A percentile compares a stretch with the other conserved stretches of the same genome.
Conservation (phyloP, 768 basidiomycete genomes). For the Cytidiella melzeri region DNA sequence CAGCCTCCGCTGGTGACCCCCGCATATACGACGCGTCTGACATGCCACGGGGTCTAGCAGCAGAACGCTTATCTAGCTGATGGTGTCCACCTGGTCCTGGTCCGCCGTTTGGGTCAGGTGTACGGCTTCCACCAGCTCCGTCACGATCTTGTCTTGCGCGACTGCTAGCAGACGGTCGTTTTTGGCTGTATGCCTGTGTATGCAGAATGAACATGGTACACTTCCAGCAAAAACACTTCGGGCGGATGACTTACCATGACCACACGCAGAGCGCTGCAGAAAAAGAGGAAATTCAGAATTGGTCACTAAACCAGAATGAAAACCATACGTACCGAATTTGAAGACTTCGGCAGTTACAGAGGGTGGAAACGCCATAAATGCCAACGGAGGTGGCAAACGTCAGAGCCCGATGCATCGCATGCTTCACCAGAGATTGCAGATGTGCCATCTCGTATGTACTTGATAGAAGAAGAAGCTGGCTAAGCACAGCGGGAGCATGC, state of each 20-base stretch:
- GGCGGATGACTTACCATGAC: conserved; percentile 57
- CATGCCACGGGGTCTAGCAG: conserved; percentile 60
- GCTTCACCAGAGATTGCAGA: conserved; percentile 76
- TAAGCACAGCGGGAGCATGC: conserved; percentile 83
- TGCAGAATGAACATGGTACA: conserved; percentile 16
- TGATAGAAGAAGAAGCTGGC: conserved; percentile 77
- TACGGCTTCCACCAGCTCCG: conserved; percentile 18
- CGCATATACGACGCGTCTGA: conserved; percentile 51
- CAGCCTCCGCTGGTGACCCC: conserved; percentile 17
- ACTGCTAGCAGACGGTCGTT: conserved; percentile 51
- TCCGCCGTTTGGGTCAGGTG: conserved; percentile 27
- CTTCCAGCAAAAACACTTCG: conserved; percentile 3
- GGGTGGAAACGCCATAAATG: conserved; percentile 91
- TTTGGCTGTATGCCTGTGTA: conserved; percentile 75
- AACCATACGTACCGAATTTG: conserved; percentile 68
- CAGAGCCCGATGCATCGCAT: conserved; percentile 88
- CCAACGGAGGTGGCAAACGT: conserved; percentile 83
- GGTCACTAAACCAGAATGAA: conserved; percentile 1
- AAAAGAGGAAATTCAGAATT: not conserved
- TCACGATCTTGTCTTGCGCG: conserved; percentile 39
- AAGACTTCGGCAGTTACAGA: conserved; percentile 82
- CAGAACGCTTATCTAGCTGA: conserved; percentile 28
- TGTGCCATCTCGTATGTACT: conserved; percentile 77
- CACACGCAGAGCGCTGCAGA: conserved; percentile 66
- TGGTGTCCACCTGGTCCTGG: conserved; percentile 29